These are phyloP conservation scores for Nepenthes gracilis DNA, from an alignment of 148 eudicot genomes.

Conservation along the genomic window DNA sequence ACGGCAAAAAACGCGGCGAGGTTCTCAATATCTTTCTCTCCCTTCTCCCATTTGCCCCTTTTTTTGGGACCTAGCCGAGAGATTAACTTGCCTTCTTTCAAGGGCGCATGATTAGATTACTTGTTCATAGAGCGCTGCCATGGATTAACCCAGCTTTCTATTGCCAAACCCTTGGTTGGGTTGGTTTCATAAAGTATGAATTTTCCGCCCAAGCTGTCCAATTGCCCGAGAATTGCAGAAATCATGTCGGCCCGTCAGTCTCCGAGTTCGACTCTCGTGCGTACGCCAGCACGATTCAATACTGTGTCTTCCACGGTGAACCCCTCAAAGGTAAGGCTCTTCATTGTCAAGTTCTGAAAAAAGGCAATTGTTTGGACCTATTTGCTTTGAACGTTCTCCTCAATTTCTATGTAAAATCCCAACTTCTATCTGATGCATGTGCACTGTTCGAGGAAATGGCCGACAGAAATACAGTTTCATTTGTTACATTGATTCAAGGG, in stretches of 20 bases:
- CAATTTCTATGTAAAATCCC: conserved; percentile 46
- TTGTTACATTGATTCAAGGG: conserved; percentile 68
- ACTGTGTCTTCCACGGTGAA: conserved; percentile 22
- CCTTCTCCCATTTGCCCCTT: too few species aligned
- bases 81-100: too few species aligned
- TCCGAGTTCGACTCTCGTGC: conserved; percentile 27
- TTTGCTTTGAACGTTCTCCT: conserved; percentile 55
- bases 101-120: too few species aligned
- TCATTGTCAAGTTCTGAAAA: conserved; percentile 50
- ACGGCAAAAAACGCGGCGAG: too few species aligned
- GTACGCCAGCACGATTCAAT: conserved; percentile 39
- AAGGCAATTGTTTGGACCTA: conserved; percentile 55
- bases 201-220: too few species aligned
- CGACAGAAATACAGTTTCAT: conserved; percentile 42
- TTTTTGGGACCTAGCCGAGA: too few species aligned
- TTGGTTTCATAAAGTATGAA: too few species aligned
- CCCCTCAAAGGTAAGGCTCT: conserved; percentile 27
- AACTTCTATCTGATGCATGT: conserved; percentile 29
- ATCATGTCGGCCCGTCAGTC: not conserved
- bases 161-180: too few species aligned
- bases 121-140: too few species aligned
- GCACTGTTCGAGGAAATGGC: conserved; percentile 67
- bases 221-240: too few species aligned
- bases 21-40: too few species aligned
- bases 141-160: too few species aligned